Conservation (phyloP, 345 rosid genomes). For the Syzygium jambos region DNA sequence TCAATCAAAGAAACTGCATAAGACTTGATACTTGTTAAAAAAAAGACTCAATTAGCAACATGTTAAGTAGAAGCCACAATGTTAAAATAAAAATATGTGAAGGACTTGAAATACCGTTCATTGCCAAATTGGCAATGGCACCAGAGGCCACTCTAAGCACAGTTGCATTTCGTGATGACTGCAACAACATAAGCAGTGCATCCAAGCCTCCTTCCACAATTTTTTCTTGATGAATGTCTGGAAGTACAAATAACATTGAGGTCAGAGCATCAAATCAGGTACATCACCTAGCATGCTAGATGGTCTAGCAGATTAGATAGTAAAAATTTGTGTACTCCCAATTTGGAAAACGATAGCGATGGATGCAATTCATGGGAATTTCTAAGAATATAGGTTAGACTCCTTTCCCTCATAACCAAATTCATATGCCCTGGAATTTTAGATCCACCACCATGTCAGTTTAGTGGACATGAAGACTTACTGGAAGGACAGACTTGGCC, state of each 20-base stretch:
- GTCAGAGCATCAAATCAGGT: not conserved
- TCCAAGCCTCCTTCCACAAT: conserved; percentile 93
- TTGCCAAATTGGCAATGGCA: conserved; percentile 93
- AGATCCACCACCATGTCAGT: not conserved
- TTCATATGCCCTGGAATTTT: not conserved
- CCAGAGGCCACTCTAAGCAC: conserved; percentile 95
- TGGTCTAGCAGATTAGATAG: not conserved
- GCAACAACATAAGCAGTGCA: conserved; percentile 63
- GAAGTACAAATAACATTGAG: not conserved
- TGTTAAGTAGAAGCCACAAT: not conserved
- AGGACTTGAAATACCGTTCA: conserved; percentile 56
- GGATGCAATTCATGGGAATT: not conserved
- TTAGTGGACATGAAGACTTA: not conserved
- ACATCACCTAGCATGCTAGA: not conserved
- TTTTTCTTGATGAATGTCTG: conserved; percentile 78
- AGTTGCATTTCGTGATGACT: conserved; percentile 60
- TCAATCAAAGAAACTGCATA: not conserved
- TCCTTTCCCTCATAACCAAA: not conserved
- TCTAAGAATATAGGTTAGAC: not conserved
- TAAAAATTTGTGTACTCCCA: not conserved
- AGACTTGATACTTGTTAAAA: not conserved
- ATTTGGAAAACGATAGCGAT: not conserved
- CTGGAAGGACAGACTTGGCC: not conserved
- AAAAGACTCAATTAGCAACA: not conserved
- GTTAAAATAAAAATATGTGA: not conserved